Percentiles rank a stretch among this genome's conserved stretches.
Evolutionary conservation across 1,139 yeast species (phyloP).

Genomic region (Eremothecium cymbalariae): DNA sequence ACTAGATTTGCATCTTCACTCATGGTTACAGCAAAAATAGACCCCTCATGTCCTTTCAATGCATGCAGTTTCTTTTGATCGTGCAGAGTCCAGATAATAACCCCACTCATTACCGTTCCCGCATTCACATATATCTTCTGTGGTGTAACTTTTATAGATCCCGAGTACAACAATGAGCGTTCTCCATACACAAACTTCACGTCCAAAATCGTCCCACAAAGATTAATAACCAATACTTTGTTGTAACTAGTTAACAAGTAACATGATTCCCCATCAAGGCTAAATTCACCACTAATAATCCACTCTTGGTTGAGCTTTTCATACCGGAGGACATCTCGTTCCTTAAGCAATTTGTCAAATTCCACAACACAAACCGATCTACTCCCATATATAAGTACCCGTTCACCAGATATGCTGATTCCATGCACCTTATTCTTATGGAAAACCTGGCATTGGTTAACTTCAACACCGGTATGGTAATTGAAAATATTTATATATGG

Average conservation of each 20-base stretch:
- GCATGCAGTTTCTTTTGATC: conserved; percentile 43
- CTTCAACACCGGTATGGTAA: conserved; percentile 35
- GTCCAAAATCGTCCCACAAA: conserved; percentile 29
- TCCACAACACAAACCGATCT: conserved; percentile 50
- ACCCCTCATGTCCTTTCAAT: conserved; percentile 75
- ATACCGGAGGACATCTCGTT: conserved; percentile 16
- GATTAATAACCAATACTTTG: conserved; percentile 45
- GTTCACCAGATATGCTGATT: conserved; percentile 37
- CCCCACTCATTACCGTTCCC: conserved; percentile 90
- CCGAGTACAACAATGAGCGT: conserved; percentile 80
- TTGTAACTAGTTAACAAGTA: conserved; percentile 77
- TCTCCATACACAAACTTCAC: conserved; percentile 50
- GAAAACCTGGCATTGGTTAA: conserved; percentile 45
- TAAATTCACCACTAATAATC: conserved; percentile 58
- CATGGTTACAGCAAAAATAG: conserved; percentile 73
- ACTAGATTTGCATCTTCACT: conserved; percentile 49
- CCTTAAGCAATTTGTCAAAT: conserved; percentile 28
- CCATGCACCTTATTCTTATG: conserved; percentile 73
- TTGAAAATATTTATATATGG: conserved; percentile 52
- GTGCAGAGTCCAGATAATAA: conserved; percentile 62
- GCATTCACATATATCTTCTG: conserved; percentile 56
- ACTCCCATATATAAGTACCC: conserved; percentile 57
- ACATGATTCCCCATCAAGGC: conserved; percentile 32
- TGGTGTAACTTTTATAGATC: conserved; percentile 50
- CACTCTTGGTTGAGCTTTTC: conserved; percentile 65